Conservation (phyloP, 1,284 basidiomycete species). For the Porodaedalea pini region DNA sequence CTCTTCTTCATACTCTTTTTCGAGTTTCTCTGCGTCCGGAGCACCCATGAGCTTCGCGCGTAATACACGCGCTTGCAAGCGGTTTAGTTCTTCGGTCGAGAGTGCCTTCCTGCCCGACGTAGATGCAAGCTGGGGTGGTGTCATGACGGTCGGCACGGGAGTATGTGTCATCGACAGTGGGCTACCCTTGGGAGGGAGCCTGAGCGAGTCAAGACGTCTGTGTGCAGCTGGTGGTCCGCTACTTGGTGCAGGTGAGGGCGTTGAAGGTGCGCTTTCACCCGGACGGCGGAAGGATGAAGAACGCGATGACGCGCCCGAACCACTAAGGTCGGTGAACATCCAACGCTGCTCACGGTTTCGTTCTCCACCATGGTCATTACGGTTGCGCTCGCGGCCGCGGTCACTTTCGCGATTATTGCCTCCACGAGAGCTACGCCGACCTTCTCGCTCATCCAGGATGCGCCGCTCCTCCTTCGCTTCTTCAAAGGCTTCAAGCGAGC, state of each 20-base stretch:
- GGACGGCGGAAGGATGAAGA: constrained; percentile 80
- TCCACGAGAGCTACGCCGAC: constrained; percentile 43
- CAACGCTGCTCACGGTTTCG: constrained; percentile 54
- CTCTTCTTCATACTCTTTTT: constrained; percentile 79
- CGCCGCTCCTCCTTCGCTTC: constrained; percentile 85
- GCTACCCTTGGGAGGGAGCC: constrained; percentile 47
- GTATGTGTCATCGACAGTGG: constrained; percentile 54
- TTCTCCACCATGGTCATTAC: constrained; percentile 40
- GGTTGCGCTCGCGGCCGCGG: constrained; percentile 35
- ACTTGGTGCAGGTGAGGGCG: constrained; percentile 49
- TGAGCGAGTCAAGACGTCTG: constrained; percentile 52
- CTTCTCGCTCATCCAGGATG: constrained; percentile 79
- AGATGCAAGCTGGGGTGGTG: constrained; percentile 51
- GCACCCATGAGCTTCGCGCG: constrained; percentile 84
- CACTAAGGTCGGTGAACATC: constrained; percentile 63
- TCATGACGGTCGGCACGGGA: constrained; percentile 86
- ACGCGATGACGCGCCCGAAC: constrained; percentile 65
- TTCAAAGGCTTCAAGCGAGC: constrained; percentile 79
- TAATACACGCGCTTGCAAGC: constrained; percentile 88
- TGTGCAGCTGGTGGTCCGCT: constrained; percentile 37
- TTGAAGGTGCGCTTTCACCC: constrained; percentile 56
- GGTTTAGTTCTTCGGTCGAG: constrained; percentile 82
- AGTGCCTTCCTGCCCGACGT: constrained; percentile 40
- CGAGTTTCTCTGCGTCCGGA: constrained; percentile 69
- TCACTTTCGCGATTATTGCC: constrained; percentile 27